Evolutionary conservation across 2,329 filamentous ascomycete genomes (phyloP), one percentile per base, ranked within the genome.

Genomic region (Pseudopithomyces maydicus): DNA sequence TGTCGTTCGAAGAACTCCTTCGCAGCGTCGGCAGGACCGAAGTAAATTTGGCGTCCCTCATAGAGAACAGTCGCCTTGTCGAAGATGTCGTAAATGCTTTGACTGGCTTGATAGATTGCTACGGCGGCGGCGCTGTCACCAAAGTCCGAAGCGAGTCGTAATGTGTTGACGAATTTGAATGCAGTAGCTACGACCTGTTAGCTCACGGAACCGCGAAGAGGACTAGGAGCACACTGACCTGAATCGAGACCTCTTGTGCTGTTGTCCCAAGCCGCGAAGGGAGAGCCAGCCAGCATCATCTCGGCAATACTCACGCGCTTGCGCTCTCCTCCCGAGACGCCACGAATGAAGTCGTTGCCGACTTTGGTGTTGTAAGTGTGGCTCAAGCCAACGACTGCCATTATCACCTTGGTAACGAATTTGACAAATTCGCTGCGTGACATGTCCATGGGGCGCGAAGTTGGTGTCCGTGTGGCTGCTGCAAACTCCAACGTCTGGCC

Each of bases 31-130:
- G 86, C 84, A 0, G 84, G 83, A 0, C 90, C 91, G 61, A 88
- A 93, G 77, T 86, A 94, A 59, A 93, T 93, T 68, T 93, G 85
- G 0, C 88, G 83, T 0, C 90, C 91, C 68, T 92, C 88, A 67
- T 93, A 92, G 0, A 93, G 78, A 0, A 94, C 88, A 0, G 87
- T 81, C 0, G 85, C 85, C 70, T 92, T 92, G 76, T 94, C 89
- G 65, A 94, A 93, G 15, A 70, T 63, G 54, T 88, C 83, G 65
- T 88, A 88, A 14, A 87, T 78, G 10, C 74, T 74, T 57, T 81
- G 77, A 42, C 70, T 73, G 8, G 79, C 79, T 61, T 81, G 79
- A 64, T 88, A 88, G 46, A 88, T 84, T 0, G 85, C 83, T 22
- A 88, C 82, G n/a, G 80, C 80, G 56, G 81, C 80, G 6, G 82